Evolutionary conservation across 148 eudicot genomes (phyloP).

Genomic region (Pouteria glomerata): DNA sequence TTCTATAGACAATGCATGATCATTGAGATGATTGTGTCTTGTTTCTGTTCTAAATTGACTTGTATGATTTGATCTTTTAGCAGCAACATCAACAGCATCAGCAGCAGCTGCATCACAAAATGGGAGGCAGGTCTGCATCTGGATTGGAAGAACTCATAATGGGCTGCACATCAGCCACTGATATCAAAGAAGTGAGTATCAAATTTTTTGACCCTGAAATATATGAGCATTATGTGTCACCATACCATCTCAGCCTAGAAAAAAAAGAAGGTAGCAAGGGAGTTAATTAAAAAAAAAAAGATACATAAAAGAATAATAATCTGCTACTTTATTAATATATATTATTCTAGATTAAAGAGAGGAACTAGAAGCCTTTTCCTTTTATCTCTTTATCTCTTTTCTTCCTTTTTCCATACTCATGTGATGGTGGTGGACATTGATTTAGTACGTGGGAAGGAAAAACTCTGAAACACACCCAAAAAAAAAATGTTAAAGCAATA

Average conservation of each 20-base stretch:
- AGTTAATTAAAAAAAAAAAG: conserved; percentile 2
- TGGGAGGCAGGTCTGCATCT: conserved; percentile 76
- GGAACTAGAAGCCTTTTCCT: conserved; percentile 26
- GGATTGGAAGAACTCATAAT: conserved; percentile 96
- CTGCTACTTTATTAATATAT: conserved; percentile 7
- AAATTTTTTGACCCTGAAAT: conserved; percentile 42
- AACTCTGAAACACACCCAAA: neutral
- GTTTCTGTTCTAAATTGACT: conserved; percentile 13
- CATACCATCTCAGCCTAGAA: neutral
- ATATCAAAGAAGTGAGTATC: conserved; percentile 52
- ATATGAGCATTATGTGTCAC: conserved; percentile 16
- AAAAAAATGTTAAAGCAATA: neutral
- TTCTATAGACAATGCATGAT: conserved; percentile 47
- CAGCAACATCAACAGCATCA: conserved; percentile 46
- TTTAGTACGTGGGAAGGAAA: no score
- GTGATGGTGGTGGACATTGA: neutral
- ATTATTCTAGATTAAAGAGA: conserved; percentile 31
- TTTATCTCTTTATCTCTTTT: conserved; percentile 26
- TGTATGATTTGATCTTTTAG: neutral
- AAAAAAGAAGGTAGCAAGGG: neutral
- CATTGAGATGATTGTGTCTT: conserved; percentile 29
- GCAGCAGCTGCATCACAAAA: conserved; percentile 66
- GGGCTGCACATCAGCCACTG: conserved; percentile 68
- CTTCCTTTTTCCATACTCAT: conserved; percentile 13
- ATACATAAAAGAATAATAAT: conserved; percentile 11